phyloP scores from a whole-genome alignment of 768 basidiomycete species.

The Xerocomus brunneocitrinus region DNA sequence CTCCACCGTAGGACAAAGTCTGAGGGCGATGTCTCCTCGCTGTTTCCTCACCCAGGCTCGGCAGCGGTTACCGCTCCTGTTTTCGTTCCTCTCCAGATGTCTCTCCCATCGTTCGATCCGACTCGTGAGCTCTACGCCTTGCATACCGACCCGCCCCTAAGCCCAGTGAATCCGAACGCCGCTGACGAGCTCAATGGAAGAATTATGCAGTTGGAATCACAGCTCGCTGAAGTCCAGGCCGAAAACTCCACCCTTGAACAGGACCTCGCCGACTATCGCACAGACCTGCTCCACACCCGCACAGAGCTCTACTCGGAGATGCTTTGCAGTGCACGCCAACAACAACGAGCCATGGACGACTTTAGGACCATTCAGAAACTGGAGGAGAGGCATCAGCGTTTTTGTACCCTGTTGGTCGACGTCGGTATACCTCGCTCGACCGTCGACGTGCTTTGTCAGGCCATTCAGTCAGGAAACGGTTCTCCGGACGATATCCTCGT shows the following conservation, averaged over 20 bases:
- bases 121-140: conserved; percentile 17
- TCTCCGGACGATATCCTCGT: conserved; percentile 40
- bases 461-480: conserved; percentile 26
- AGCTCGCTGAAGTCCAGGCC: conserved; percentile 10
- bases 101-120: conserved; percentile 26
- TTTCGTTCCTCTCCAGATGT: conserved; percentile 19
- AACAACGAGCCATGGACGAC: conserved; percentile 21
- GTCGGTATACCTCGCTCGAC: conserved; percentile 25
- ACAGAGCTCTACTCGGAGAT: conserved; percentile 29
- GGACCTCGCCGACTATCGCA: conserved; percentile 26
- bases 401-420: conserved; percentile 22
- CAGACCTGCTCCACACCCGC: conserved; percentile 27
- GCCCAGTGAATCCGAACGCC: background rate
- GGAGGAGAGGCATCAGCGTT: conserved; percentile 21
- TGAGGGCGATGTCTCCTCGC: conserved; percentile 34
- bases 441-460: conserved; percentile 20
- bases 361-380: conserved; percentile 26
- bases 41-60: conserved; percentile 7
- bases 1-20: conserved; percentile 48
- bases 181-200: conserved; percentile 2
- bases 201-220: conserved; percentile 12
- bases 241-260: conserved; percentile 20
- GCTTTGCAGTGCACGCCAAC: conserved; percentile 23
- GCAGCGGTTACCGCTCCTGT: conserved; percentile 13
- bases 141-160: background rate